These are phyloP conservation scores for Leptographium galeiforme DNA, from an alignment of 2,329 filamentous ascomycete species.

Conservation along the genomic window DNA sequence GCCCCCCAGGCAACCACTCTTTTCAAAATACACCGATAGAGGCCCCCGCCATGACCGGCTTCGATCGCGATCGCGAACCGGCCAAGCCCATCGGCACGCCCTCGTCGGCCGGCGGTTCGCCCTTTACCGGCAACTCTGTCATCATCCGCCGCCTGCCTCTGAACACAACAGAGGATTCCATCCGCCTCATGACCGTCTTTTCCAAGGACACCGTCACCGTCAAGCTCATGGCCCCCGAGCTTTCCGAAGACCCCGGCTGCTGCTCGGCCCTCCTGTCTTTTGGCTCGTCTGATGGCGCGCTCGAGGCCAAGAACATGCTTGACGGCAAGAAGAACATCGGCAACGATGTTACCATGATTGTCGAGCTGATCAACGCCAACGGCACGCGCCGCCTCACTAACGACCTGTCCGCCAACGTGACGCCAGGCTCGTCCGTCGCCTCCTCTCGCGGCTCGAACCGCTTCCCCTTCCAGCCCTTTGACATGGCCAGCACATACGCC, in stretches of 20 bases:
- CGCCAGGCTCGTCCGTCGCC: conserved; percentile 26
- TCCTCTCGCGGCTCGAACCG: conserved; percentile 33
- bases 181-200: conserved; percentile 45
- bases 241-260: conserved; percentile 35
- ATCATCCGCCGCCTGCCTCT: conserved; percentile 41
- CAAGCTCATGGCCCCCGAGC: conserved; percentile 35
- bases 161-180: conserved; percentile 38
- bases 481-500: conserved; percentile 41
- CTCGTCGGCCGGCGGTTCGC: conserved; percentile 20
- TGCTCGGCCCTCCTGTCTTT: conserved; percentile 41
- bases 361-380: conserved; percentile 40
- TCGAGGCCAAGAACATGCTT: conserved; percentile 43
- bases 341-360: conserved; percentile 38
- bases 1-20: conserved; percentile 19
- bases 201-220: conserved; percentile 40
- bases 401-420: conserved; percentile 12
- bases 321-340: conserved; percentile 39
- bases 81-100: conserved; percentile 16
- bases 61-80: conserved; percentile 24
- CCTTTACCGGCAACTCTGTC: conserved; percentile 21
- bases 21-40: conserved; percentile 16
- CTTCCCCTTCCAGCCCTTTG: conserved; percentile 50
- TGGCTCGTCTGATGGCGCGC: conserved; percentile 36
- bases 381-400: conserved; percentile 12
- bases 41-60: conserved; percentile 19